These are phyloP conservation scores for Lumnitzera littorea DNA, from an alignment of 345 rosid species.

Conservation along the genomic window DNA sequence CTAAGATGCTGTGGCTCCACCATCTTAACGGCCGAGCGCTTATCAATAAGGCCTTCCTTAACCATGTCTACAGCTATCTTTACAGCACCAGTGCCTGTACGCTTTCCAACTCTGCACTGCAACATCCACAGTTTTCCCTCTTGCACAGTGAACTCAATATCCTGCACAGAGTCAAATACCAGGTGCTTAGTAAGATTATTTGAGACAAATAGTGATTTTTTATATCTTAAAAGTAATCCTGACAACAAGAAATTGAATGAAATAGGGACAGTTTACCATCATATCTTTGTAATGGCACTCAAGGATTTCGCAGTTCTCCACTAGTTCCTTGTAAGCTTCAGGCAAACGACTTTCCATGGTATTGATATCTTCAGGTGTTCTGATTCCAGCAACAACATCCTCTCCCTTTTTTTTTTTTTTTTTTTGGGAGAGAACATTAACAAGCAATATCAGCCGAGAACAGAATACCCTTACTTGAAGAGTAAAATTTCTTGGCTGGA, in stretches of 20 bases:
- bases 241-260: not conserved
- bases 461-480: too few species aligned
- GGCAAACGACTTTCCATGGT: conserved; percentile 79
- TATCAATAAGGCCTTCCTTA: conserved; percentile 70
- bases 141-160: conserved; percentile 94
- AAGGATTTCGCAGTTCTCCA: conserved; percentile 73
- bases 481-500: not conserved
- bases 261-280: conserved; percentile 49
- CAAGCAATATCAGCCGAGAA: conserved; percentile 6
- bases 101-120: conserved; percentile 89
- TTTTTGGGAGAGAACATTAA: not conserved
- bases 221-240: not conserved
- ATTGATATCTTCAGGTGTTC: conserved; percentile 81
- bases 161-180: conserved; percentile 27
- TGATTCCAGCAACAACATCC: conserved; percentile 93
- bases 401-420: conserved; percentile 49
- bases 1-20: conserved; percentile 89
- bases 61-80: conserved; percentile 95
- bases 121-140: conserved; percentile 95
- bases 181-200: not conserved
- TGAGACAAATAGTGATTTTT: not conserved
- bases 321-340: conserved; percentile 73
- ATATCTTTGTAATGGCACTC: conserved; percentile 91
- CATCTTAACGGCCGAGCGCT: conserved; percentile 52
- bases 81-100: conserved; percentile 85